Percentiles rank a stretch among this genome's conserved stretches.
Evolutionary conservation across 176 grass and related monocot species (phyloP).

Genomic region (Carex cristatella): DNA sequence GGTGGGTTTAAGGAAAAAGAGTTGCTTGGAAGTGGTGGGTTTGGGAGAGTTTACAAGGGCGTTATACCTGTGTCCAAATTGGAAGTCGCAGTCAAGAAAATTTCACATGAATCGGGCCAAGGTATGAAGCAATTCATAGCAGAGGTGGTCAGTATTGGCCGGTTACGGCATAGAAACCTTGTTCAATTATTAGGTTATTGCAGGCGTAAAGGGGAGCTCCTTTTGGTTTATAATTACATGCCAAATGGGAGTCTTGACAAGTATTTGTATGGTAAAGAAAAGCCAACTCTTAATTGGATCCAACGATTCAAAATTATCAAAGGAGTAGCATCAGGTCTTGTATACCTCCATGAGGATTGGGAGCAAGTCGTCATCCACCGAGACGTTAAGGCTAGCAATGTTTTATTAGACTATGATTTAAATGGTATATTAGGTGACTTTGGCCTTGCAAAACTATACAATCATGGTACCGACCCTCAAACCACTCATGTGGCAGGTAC

Average conservation of each 20-base stretch:
- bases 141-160: slow-evolving; percentile 60
- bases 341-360: slow-evolving; percentile 60
- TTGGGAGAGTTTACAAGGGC: slow-evolving; percentile 66
- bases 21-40: slow-evolving; percentile 56
- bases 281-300: slow-evolving; percentile 33
- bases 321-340: slow-evolving; percentile 39
- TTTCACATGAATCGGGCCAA: slow-evolving; percentile 61
- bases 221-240: slow-evolving; percentile 73
- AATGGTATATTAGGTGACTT: slow-evolving; percentile 50
- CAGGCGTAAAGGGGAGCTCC: slow-evolving; percentile 59
- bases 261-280: slow-evolving; percentile 25
- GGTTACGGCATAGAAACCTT: slow-evolving; percentile 68
- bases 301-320: slow-evolving; percentile 54
- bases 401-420: slow-evolving; percentile 41
- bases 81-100: slow-evolving; percentile 59
- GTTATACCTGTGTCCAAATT: slow-evolving; percentile 38
- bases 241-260: slow-evolving; percentile 59
- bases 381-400: slow-evolving; percentile 63
- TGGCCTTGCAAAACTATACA: slow-evolving; percentile 50
- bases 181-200: slow-evolving; percentile 78
- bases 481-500: slow-evolving; percentile 49
- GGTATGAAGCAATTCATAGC: slow-evolving; percentile 70
- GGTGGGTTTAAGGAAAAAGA: slow-evolving; percentile 53
- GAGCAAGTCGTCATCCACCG: slow-evolving; percentile 54
- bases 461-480: slow-evolving; percentile 37